Evolutionary conservation across 768 basidiomycete genomes (phyloP).

Genomic region (Amanita subjunquillea): DNA sequence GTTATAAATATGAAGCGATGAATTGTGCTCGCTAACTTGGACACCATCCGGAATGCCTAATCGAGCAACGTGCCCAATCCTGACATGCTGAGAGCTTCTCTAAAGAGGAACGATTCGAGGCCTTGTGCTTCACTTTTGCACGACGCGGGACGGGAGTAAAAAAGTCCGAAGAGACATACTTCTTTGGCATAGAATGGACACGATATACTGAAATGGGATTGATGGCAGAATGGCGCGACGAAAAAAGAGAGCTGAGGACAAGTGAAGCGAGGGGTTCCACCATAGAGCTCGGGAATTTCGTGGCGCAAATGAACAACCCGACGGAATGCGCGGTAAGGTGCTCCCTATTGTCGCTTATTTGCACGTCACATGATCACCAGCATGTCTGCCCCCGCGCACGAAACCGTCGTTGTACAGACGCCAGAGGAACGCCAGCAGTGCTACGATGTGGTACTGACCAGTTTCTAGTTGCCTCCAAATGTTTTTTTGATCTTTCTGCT

Average conservation of each 20-base stretch:
- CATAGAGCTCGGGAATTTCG: slow-evolving; percentile 25
- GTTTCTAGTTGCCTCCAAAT: neutral
- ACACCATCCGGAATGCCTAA: slow-evolving; percentile 38
- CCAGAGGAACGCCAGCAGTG: slow-evolving; percentile 53
- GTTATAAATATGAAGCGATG: neutral
- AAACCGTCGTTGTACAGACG: slow-evolving; percentile 41
- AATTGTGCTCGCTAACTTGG: slow-evolving; percentile 27
- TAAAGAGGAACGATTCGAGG: slow-evolving; percentile 17
- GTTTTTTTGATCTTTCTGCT: neutral
- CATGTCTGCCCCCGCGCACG: slow-evolving; percentile 33
- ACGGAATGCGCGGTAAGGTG: neutral
- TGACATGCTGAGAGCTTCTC: slow-evolving; percentile 25
- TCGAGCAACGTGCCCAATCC: slow-evolving; percentile 34
- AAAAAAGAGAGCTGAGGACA: slow-evolving; percentile 38
- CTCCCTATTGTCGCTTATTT: slow-evolving; percentile 4
- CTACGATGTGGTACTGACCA: slow-evolving; percentile 37
- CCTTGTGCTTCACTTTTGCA: slow-evolving; percentile 45
- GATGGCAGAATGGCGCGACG: slow-evolving; percentile 17
- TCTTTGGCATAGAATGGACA: slow-evolving; percentile 6
- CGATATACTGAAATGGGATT: neutral
- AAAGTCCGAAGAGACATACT: slow-evolving; percentile 27
- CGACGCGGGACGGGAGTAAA: slow-evolving; percentile 44
- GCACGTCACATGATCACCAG: neutral
- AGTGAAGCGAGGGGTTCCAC: slow-evolving; percentile 52
- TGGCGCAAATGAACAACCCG: neutral